phyloP scores from a whole-genome alignment of 2,329 filamentous ascomycete genomes.

The Aurifilum marmelostoma region DNA sequence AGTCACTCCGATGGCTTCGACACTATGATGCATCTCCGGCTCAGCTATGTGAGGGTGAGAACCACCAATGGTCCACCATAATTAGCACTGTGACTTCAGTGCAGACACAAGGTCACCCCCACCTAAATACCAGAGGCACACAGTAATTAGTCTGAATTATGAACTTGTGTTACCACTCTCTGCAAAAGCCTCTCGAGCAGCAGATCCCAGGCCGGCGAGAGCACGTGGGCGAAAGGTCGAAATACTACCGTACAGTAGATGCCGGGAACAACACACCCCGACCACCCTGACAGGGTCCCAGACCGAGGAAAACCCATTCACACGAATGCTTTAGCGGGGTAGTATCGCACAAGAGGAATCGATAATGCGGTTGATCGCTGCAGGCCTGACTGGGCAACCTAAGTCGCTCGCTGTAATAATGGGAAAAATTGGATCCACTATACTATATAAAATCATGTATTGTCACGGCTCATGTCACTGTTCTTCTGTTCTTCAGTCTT shows the following conservation, averaged over 20 bases:
- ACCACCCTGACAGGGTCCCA: not conserved
- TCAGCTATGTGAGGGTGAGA: not conserved
- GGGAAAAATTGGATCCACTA: not conserved
- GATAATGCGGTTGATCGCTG: slow-evolving; percentile 15
- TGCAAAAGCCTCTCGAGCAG: not conserved
- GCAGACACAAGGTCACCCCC: not conserved
- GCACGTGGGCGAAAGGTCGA: not conserved
- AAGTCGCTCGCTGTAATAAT: not conserved
- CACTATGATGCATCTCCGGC: not conserved
- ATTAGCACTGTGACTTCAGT: not conserved
- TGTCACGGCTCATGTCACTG: not conserved
- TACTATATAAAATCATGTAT: not conserved
- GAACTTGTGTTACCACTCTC: not conserved
- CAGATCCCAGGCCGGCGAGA: not conserved
- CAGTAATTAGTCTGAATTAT: not conserved
- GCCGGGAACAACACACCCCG: not conserved
- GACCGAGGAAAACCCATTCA: not conserved
- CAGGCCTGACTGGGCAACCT: not conserved
- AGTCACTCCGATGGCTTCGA: not conserved
- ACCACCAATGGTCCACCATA: not conserved
- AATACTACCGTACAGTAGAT: not conserved
- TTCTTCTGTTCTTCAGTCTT: not conserved
- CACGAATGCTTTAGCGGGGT: slow-evolving; percentile 8
- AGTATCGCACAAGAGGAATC: slow-evolving; percentile 4
- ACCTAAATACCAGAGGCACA: not conserved